phyloP scores from a whole-genome alignment of 371 early-diverging fungal genomes.

The Dichotomocladium elegans region DNA sequence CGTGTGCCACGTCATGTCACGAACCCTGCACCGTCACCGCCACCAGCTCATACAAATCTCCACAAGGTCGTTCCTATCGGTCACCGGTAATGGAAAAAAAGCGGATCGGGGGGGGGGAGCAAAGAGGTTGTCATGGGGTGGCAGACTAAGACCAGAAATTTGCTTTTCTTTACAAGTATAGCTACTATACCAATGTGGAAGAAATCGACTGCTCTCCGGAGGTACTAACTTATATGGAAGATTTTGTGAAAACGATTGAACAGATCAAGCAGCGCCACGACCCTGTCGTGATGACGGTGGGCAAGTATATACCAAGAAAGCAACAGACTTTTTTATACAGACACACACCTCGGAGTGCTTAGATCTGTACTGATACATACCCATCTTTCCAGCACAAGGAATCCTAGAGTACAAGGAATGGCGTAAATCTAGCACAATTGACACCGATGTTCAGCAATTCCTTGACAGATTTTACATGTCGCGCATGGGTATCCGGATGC shows the following conservation, averaged over 20 bases:
- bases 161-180: constrained; percentile 17
- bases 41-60: background rate
- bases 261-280: constrained; percentile 91
- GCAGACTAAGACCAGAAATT: no score
- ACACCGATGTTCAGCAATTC: constrained; percentile 87
- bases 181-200: constrained; percentile 60
- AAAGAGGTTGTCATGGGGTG: no score
- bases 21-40: constrained; percentile 43
- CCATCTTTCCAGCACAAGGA: constrained; percentile 68
- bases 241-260: constrained; percentile 85
- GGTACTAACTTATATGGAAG: constrained; percentile 71
- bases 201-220: constrained; percentile 68
- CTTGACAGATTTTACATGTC: constrained; percentile 97
- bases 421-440: constrained; percentile 55
- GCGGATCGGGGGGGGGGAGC: background rate
- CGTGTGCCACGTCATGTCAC: constrained; percentile 54
- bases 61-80: constrained; percentile 28
- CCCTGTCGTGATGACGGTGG: constrained; percentile 90
- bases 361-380: no score
- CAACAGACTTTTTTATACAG: no score
- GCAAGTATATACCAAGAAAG: constrained; percentile 21
- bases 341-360: no score
- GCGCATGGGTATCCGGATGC: constrained; percentile 96
- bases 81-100: constrained; percentile 15
- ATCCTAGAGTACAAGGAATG: constrained; percentile 88